Percentiles rank a stretch among this genome's conserved stretches.
These are phyloP conservation scores for Paralagenidium karlingii DNA, from an alignment of 352 stramenopile genomes.

Conservation along the genomic window DNA sequence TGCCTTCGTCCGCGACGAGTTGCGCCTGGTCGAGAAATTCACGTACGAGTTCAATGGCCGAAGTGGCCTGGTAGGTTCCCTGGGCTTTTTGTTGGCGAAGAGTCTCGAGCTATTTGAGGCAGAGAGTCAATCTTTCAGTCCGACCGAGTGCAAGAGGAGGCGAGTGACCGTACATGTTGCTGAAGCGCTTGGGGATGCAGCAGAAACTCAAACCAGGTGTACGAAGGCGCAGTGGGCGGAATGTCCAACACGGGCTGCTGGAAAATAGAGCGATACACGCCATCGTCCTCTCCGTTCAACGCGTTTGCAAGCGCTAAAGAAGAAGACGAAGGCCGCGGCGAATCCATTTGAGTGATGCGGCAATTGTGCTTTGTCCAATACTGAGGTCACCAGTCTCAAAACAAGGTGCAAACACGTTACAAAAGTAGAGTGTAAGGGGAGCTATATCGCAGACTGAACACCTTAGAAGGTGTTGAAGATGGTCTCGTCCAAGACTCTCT, in stretches of 20 bases:
- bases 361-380: too few relatives aligned
- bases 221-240: slow-evolving; percentile 42
- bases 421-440: too few relatives aligned
- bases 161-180: slow-evolving; percentile 29
- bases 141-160: neutral
- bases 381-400: too few relatives aligned
- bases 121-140: neutral
- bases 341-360: too few relatives aligned
- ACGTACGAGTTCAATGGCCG: slow-evolving; percentile 61
- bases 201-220: slow-evolving; percentile 81
- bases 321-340: neutral
- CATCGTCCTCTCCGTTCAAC: slow-evolving; percentile 33
- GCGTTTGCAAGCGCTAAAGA: neutral
- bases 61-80: slow-evolving; percentile 39
- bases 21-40: slow-evolving; percentile 79
- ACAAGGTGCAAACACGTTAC: too few relatives aligned
- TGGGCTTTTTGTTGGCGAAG: slow-evolving; percentile 28
- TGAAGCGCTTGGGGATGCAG: slow-evolving; percentile 62
- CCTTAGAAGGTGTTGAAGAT: too few relatives aligned
- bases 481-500: too few relatives aligned
- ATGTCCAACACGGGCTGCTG: slow-evolving; percentile 71
- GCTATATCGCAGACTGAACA: too few relatives aligned
- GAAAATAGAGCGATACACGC: slow-evolving; percentile 76
- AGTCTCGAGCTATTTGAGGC: slow-evolving; percentile 20
- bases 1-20: slow-evolving; percentile 62